Percentiles rank a stretch among this genome's conserved stretches.
Evolutionary conservation across 768 basidiomycete genomes (phyloP).

Genomic region (Flagelloscypha sp.): DNA sequence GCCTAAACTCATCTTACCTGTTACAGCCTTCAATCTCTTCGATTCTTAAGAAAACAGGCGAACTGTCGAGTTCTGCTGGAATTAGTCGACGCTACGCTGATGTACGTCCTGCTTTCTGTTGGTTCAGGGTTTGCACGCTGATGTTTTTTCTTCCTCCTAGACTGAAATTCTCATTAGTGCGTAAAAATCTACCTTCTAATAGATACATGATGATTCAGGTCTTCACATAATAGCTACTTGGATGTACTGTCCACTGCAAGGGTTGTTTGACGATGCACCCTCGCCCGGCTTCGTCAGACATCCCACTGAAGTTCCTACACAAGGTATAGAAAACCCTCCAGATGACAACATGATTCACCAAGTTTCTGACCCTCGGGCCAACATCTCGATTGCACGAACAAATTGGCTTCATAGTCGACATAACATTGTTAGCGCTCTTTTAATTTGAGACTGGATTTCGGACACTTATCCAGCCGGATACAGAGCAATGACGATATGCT

Average conservation of each 20-base stretch:
- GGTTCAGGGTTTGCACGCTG: not conserved
- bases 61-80: constrained; percentile 4
- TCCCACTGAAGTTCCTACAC: not conserved
- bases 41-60: constrained; percentile 6
- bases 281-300: constrained; percentile 21
- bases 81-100: constrained; percentile 7
- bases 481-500: constrained; percentile 34
- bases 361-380: constrained; percentile 30
- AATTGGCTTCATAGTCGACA: constrained; percentile 38
- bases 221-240: constrained; percentile 22
- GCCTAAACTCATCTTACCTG: no score
- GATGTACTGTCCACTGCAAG: constrained; percentile 9
- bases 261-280: constrained; percentile 14
- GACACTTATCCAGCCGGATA: constrained; percentile 13
- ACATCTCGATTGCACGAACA: constrained; percentile 30
- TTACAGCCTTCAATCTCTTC: constrained; percentile 10
- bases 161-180: constrained; percentile 37
- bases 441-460: not conserved
- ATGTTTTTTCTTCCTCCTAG: constrained; percentile 15
- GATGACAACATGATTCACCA: constrained; percentile 6
- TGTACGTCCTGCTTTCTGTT: constrained; percentile 1
- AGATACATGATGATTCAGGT: not conserved
- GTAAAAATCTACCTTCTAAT: constrained; percentile 7
- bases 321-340: not conserved
- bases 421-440: constrained; percentile 24